Conservation (phyloP, 768 basidiomycete genomes). For the Suillus tomentosus region DNA sequence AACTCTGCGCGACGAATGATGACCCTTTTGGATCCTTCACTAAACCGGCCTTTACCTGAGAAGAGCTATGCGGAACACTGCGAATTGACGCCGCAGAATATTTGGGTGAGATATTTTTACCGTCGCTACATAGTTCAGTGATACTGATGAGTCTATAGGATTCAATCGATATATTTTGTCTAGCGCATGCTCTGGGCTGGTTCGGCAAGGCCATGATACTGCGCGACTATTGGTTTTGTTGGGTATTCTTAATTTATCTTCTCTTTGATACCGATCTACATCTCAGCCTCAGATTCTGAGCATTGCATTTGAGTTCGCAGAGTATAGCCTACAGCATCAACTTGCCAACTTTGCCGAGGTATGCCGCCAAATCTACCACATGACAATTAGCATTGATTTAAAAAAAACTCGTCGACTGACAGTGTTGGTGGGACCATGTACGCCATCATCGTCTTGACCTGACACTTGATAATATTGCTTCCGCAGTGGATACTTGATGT, state of each 20-base stretch:
- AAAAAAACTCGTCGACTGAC: conserved; percentile 1
- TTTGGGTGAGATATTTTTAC: conserved; percentile 57
- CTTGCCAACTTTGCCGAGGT: conserved; percentile 89
- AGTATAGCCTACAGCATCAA: conserved; percentile 87
- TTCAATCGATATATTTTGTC: conserved; percentile 83
- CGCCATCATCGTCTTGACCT: conserved; percentile 28
- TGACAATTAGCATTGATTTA: conserved; percentile 20
- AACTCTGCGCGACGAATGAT: conserved; percentile 76
- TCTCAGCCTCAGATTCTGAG: conserved; percentile 66
- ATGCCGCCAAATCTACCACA: conserved; percentile 29
- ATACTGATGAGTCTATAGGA: conserved; percentile 42
- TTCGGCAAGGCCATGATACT: conserved; percentile 90
- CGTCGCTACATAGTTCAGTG: neutral
- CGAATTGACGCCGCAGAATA: conserved; percentile 53
- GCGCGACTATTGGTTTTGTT: conserved; percentile 93
- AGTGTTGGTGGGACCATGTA: conserved; percentile 97
- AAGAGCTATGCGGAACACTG: conserved; percentile 88
- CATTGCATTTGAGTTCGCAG: conserved; percentile 85
- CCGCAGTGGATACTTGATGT: conserved; percentile 85
- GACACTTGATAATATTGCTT: conserved; percentile 18
- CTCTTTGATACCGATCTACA: conserved; percentile 10
- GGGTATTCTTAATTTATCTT: conserved; percentile 50
- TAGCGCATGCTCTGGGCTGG: conserved; percentile 87
- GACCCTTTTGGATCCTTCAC: conserved; percentile 70
- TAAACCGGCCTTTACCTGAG: conserved; percentile 76